These are phyloP conservation scores for Camellia oleifera DNA, from an alignment of 179 eudicot genomes.

Conservation along the genomic window DNA sequence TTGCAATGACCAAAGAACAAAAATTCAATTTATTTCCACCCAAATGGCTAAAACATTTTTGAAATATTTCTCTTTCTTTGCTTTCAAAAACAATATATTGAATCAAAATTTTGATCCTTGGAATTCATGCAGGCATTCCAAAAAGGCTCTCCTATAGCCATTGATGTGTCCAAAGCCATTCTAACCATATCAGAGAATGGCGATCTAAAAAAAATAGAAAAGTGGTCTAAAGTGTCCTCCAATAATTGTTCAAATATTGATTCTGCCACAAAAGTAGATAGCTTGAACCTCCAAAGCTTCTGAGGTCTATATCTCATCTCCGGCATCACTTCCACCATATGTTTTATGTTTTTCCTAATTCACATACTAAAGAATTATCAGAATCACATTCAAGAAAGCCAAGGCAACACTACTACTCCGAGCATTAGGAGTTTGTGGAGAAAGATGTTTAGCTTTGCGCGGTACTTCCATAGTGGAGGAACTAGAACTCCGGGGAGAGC, in stretches of 20 bases:
- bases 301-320: constrained; percentile 36
- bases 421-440: constrained; percentile 1
- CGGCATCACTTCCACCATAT: constrained; percentile 23
- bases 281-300: constrained; percentile 32
- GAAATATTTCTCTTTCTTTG: too few species aligned
- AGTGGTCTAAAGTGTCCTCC: constrained; percentile 25
- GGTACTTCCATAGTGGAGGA: background rate
- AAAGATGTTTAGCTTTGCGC: background rate
- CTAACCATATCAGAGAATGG: constrained; percentile 39
- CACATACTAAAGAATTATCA: background rate
- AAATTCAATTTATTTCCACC: background rate
- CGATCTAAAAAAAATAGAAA: constrained; percentile 23
- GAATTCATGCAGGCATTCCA: constrained; percentile 40
- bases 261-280: constrained; percentile 13
- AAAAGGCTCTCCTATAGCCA: constrained; percentile 48
- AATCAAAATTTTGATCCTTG: background rate
- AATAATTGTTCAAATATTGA: constrained; percentile 16
- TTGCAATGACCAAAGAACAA: too few species aligned
- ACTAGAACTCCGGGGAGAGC: background rate
- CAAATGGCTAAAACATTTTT: too few species aligned
- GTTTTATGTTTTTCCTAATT: constrained; percentile 23
- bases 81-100: too few species aligned
- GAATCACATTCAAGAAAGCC: background rate
- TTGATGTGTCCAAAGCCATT: constrained; percentile 43
- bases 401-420: background rate